phyloP scores from a whole-genome alignment of 2,329 filamentous ascomycete genomes.

The Elsinoe perseae region DNA sequence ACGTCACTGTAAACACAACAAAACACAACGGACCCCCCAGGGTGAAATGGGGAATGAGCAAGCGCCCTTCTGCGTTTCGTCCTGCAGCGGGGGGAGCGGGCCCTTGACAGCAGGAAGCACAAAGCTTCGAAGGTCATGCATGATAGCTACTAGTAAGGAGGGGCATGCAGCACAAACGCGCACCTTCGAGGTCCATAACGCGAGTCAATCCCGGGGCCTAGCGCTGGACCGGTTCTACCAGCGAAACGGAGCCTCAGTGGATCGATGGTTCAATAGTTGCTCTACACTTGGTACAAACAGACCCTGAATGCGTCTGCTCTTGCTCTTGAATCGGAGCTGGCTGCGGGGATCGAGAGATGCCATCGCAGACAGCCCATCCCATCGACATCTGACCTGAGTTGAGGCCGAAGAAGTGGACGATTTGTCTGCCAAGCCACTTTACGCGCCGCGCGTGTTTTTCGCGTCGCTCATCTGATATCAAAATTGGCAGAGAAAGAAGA shows the following conservation, averaged over 20 bases:
- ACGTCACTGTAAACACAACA: slow-evolving; percentile 14
- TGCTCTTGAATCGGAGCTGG: slow-evolving; percentile 5
- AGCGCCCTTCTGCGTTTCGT: slow-evolving; percentile 12
- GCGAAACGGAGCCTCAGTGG: slow-evolving; percentile 7
- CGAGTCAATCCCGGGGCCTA: slow-evolving; percentile 7
- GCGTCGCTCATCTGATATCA: slow-evolving; percentile 10
- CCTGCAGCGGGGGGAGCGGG: slow-evolving; percentile 7
- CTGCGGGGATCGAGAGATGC: slow-evolving; percentile 3
- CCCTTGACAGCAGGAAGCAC: slow-evolving; percentile 3
- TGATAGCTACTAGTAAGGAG: neutral
- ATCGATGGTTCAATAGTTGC: slow-evolving; percentile 8
- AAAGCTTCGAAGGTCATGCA: neutral
- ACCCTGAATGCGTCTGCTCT: neutral
- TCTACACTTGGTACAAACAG: neutral
- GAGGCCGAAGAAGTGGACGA: neutral
- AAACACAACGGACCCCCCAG: neutral
- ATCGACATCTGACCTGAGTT: slow-evolving; percentile 3
- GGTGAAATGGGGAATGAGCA: neutral
- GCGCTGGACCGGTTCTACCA: neutral
- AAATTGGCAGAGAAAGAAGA: neutral
- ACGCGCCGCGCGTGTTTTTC: slow-evolving; percentile 13
- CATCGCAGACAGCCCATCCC: slow-evolving; percentile 9
- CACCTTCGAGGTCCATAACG: too few relatives aligned
- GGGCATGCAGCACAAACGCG: neutral
- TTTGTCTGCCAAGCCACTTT: slow-evolving; percentile 9